These are phyloP conservation scores for Amborella trichopoda DNA, from an alignment of 164 flowering plant species.

Conservation along the genomic window DNA sequence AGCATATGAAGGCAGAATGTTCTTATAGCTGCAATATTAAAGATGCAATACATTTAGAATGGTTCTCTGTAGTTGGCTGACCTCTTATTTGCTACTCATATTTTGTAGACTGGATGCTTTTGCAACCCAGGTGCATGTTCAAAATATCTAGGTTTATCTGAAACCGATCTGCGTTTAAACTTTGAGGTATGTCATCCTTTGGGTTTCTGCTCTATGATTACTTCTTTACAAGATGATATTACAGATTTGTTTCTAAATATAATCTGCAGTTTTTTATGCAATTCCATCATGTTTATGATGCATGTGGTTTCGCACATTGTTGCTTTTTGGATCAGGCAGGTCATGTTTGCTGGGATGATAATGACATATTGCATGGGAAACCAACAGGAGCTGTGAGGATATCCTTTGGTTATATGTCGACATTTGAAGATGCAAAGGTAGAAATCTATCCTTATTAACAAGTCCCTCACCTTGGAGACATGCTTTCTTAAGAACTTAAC, in stretches of 20 bases:
- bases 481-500: no score
- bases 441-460: no score
- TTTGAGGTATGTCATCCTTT: conserved; percentile 77
- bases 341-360: conserved; percentile 95
- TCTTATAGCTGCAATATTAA: no score
- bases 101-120: conserved; percentile 89
- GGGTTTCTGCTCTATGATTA: no score
- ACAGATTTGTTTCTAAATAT: no score
- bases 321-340: conserved; percentile 48
- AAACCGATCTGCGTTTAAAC: conserved; percentile 65
- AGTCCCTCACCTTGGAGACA: no score
- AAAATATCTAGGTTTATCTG: conserved; percentile 81
- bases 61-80: no score
- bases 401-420: conserved; percentile 97
- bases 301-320: neutral
- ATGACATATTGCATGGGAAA: conserved; percentile 72
- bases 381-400: conserved; percentile 96
- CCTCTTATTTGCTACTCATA: neutral
- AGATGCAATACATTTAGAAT: no score
- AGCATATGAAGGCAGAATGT: no score
- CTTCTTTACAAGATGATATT: no score
- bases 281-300: neutral
- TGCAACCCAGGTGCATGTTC: conserved; percentile 99
- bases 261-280: no score
- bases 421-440: conserved; percentile 92